These are phyloP conservation scores for Paraleonurus japonicus DNA, from an alignment of 257 asterid species.

Conservation along the genomic window DNA sequence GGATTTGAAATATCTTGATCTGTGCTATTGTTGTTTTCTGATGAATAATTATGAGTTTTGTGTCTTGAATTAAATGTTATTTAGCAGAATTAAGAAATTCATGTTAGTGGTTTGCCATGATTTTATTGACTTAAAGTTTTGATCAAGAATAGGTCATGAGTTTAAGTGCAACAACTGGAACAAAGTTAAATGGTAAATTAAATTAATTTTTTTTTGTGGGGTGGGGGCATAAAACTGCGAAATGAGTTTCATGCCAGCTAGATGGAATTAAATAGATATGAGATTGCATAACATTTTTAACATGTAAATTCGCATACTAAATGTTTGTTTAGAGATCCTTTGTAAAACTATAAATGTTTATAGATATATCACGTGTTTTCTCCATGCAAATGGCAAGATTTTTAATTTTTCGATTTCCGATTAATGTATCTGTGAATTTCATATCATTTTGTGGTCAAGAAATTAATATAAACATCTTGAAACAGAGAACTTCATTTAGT, in stretches of 20 bases:
- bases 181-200: not conserved
- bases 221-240: not conserved
- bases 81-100: not conserved
- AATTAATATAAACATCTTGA: not conserved
- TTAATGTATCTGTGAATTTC: slow-evolving; percentile 13
- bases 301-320: not conserved
- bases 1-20: slow-evolving; percentile 22
- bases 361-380: not conserved
- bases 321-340: slow-evolving; percentile 11
- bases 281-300: not conserved
- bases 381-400: not conserved
- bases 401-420: slow-evolving; percentile 9
- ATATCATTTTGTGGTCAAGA: not conserved
- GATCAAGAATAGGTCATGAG: not conserved
- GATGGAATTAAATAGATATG: slow-evolving; percentile 11
- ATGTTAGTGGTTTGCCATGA: not conserved
- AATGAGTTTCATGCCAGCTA: slow-evolving; percentile 7
- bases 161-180: not conserved
- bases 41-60: slow-evolving; percentile 20
- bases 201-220: not conserved
- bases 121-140: not conserved
- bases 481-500: slow-evolving; percentile 9
- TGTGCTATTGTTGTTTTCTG: slow-evolving; percentile 11
- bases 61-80: not conserved
- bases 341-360: not conserved